Conservation (phyloP, 2,329 filamentous ascomycete species). For the Basipetospora chlamydospora region DNA sequence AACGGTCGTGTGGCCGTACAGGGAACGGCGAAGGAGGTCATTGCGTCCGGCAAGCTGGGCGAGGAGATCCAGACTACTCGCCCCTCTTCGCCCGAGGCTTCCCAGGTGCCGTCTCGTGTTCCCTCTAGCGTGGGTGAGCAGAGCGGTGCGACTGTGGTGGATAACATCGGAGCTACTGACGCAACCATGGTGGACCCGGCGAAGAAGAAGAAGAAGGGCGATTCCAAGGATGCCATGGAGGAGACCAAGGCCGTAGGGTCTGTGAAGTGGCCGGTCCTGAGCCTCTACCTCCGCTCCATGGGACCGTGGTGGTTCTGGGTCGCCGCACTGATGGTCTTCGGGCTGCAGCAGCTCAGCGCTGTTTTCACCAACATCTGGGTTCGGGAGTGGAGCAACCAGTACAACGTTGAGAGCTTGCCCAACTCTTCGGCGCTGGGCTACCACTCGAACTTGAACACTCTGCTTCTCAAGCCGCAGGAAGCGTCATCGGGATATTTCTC, state of each 20-base stretch:
- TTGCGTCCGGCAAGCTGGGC: constrained; percentile 75
- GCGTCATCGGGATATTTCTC: neutral
- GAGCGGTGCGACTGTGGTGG: constrained; percentile 37
- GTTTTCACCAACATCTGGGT: constrained; percentile 93
- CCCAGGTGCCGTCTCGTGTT: constrained; percentile 61
- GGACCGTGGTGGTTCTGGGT: constrained; percentile 96
- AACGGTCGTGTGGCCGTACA: constrained; percentile 70
- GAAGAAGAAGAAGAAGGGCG: constrained; percentile 31
- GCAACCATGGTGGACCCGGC: constrained; percentile 30
- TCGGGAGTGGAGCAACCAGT: constrained; percentile 85
- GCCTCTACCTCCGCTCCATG: constrained; percentile 79
- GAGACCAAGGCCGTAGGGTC: constrained; percentile 76
- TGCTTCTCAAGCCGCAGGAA: constrained; percentile 1
- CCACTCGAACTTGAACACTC: no score
- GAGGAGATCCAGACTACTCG: constrained; percentile 67
- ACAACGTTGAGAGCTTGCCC: constrained; percentile 20
- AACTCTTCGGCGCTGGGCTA: neutral
- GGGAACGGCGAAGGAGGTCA: constrained; percentile 64
- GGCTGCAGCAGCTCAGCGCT: constrained; percentile 67
- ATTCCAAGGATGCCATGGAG: constrained; percentile 38
- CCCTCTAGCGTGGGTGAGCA: constrained; percentile 61
- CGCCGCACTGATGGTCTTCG: constrained; percentile 59
- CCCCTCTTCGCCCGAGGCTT: constrained; percentile 54
- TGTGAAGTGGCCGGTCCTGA: constrained; percentile 76
- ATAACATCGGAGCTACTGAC: constrained; percentile 32